Conservation (phyloP, 2,329 filamentous ascomycete species). For the Ophiostoma triangulosporum region DNA sequence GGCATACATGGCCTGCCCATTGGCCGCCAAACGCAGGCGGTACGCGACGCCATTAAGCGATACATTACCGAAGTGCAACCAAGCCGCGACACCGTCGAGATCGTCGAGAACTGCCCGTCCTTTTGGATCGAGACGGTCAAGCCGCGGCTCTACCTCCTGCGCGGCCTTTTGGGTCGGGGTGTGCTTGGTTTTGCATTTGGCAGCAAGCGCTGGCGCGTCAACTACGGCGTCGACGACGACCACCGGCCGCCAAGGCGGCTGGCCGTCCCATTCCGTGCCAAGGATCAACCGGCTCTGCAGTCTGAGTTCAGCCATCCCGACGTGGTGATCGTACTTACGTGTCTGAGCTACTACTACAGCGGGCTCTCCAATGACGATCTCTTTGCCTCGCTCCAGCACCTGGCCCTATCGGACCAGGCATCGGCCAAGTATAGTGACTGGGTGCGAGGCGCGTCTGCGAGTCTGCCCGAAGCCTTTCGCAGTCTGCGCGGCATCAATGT, state of each 20-base stretch:
- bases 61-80: conserved; percentile 29
- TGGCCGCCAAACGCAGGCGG: background rate
- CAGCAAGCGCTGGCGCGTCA: conserved; percentile 49
- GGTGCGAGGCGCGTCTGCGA: conserved; percentile 22
- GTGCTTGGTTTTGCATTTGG: conserved; percentile 39
- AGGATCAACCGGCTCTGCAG: conserved; percentile 39
- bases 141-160: conserved; percentile 31
- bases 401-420: conserved; percentile 39
- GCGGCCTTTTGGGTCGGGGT: conserved; percentile 41
- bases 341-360: conserved; percentile 40
- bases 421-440: conserved; percentile 37
- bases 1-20: conserved; percentile 20
- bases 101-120: conserved; percentile 21
- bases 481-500: conserved; percentile 42
- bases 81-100: conserved; percentile 17
- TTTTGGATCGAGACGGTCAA: conserved; percentile 26
- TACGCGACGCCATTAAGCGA: background rate
- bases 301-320: conserved; percentile 53
- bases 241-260: conserved; percentile 31
- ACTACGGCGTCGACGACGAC: conserved; percentile 42
- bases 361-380: conserved; percentile 41
- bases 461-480: conserved; percentile 24
- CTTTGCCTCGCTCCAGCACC: conserved; percentile 28
- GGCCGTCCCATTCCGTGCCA: conserved; percentile 46
- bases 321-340: conserved; percentile 41